Percentiles rank a stretch among this genome's conserved stretches.
These are phyloP conservation scores for Endoconidiophora laricicola DNA, from an alignment of 2,329 filamentous ascomycete genomes.

Conservation along the genomic window DNA sequence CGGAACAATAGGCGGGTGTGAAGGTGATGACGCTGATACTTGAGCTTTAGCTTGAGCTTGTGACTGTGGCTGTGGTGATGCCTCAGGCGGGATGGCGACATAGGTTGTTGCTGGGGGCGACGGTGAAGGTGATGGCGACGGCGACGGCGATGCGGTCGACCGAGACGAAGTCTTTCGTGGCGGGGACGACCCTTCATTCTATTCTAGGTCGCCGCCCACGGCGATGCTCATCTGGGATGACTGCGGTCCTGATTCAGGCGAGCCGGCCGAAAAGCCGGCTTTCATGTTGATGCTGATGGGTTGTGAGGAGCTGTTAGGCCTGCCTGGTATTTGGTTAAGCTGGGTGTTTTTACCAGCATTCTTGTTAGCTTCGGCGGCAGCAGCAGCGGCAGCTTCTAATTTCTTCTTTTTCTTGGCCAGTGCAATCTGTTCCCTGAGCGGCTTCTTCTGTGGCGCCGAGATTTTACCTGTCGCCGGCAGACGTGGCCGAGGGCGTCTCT, in stretches of 20 bases:
- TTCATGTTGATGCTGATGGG: slow-evolving; percentile 9
- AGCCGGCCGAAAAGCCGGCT: slow-evolving; percentile 4
- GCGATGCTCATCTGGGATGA: slow-evolving; percentile 12
- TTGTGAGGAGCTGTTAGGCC: neutral
- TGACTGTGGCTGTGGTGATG: no score
- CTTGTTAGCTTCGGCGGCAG: slow-evolving; percentile 1
- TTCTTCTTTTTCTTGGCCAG: slow-evolving; percentile 76
- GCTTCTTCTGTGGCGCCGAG: slow-evolving; percentile 65
- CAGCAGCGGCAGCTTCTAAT: slow-evolving; percentile 28
- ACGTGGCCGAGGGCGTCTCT: slow-evolving; percentile 55
- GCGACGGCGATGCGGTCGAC: no score
- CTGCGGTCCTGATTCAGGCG: slow-evolving; percentile 6
- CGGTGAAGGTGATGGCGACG: neutral
- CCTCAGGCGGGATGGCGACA: no score
- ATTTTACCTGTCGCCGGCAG: slow-evolving; percentile 67
- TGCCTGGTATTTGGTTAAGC: no score
- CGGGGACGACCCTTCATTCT: slow-evolving; percentile 6
- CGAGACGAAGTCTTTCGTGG: neutral
- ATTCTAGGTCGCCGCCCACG: slow-evolving; percentile 12
- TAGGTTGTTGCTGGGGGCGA: neutral
- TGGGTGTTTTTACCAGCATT: neutral
- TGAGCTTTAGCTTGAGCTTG: no score
- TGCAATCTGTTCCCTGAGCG: slow-evolving; percentile 65
- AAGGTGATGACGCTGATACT: no score
- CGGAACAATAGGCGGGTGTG: neutral